Percentiles rank a stretch among this genome's conserved stretches.
These are phyloP conservation scores for Pseudofabraea citricarpa DNA, from an alignment of 2,329 filamentous ascomycete genomes.

Conservation along the genomic window DNA sequence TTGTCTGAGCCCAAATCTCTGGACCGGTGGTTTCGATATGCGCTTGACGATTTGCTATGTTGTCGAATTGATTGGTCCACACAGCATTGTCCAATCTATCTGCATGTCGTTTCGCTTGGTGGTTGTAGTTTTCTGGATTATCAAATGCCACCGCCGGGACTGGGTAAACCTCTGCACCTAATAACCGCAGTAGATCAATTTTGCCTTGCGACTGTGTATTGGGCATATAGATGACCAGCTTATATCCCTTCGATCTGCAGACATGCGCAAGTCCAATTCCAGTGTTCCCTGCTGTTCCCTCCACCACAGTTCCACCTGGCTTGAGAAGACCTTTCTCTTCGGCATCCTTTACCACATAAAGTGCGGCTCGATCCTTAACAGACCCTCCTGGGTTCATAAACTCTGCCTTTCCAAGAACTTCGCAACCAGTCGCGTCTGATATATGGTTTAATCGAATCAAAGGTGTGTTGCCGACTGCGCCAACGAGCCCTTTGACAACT, in stretches of 20 bases:
- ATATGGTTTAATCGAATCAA: constrained; percentile 85
- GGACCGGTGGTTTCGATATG: constrained; percentile 97
- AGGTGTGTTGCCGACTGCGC: constrained; percentile 94
- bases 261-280: constrained; percentile 97
- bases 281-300: constrained; percentile 96
- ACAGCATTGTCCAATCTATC: constrained; percentile 81
- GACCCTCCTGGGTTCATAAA: constrained; percentile 98
- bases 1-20: constrained; percentile 93
- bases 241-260: constrained; percentile 86
- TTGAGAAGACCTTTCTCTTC: constrained; percentile 80
- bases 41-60: constrained; percentile 85
- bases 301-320: constrained; percentile 88
- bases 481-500: constrained; percentile 59
- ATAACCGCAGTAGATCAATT: constrained; percentile 83
- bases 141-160: constrained; percentile 95
- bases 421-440: constrained; percentile 87
- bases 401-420: constrained; percentile 92
- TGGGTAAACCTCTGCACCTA: constrained; percentile 93
- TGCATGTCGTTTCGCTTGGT: constrained; percentile 89
- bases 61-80: constrained; percentile 99
- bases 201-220: constrained; percentile 98
- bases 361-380: constrained; percentile 92
- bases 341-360: constrained; percentile 90
- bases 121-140: constrained; percentile 95
- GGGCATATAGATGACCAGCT: constrained; percentile 98